Base-by-base conservation (phyloP, 2,329 filamentous ascomycete species). In the Talaromyces piceae region DNA sequence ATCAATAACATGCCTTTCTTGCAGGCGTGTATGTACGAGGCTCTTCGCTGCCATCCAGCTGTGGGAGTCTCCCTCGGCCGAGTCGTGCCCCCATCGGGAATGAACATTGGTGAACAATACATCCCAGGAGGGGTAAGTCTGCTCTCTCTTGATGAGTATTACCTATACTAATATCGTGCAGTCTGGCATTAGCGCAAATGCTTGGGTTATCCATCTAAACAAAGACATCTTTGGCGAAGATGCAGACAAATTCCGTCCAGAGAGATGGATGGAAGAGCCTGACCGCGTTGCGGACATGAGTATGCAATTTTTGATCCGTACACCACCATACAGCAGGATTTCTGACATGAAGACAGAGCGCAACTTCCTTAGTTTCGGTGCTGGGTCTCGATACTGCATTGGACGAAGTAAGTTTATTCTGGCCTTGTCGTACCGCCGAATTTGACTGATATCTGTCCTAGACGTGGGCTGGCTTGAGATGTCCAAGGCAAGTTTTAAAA, bases 1-100 rank as follows among this genome's bases (percentile, higher is more conserved):
- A 61, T 64, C 5, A 60, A 67, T 13, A 54, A 57, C 2, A 61
- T 69, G 56, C 64, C 69, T 0, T 75, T 58, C 41, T 47, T 61
- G 25, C 56, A 61, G 25, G 58, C 58, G 13, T 54, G 53, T 18
- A 50, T 61, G 13, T 52, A 57, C 20, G 58, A 61, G 39, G 48
- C 51, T 11, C 26, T 59, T 3, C 49, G 58, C 9, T 45, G 54
- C 1, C 50, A 54, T 25, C 58, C 58, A 7, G 55, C 55, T 33
- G 52, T 54, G 26, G 59, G 59, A n/a, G 46, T 54, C 25, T 46
- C 33, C 23, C 26, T 61, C 7, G 26, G 48, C 11, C 50, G 59
- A 13, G 46, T 58, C 5, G 51, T 53, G 3, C 59, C 59, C 2
- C 41, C 53, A 26, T 54, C 51, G 3, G 59, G 59, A 6, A 12